phyloP scores from a whole-genome alignment of 148 eudicot genomes.

The Talinum fruticosum region DNA sequence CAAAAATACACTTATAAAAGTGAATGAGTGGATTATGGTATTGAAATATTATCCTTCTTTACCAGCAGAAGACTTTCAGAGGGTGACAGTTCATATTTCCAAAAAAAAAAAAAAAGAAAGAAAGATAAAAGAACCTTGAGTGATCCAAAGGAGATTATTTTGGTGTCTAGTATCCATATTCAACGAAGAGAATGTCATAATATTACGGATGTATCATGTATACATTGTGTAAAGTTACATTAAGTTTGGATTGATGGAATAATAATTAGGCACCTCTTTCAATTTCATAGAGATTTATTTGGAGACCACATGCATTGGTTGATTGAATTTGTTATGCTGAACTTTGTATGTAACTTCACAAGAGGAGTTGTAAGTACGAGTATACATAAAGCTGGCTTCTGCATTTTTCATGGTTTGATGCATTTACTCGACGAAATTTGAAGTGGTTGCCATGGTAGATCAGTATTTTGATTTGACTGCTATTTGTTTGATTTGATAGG shows the following conservation, averaged over 20 bases:
- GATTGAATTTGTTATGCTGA: not conserved
- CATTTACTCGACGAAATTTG: not conserved
- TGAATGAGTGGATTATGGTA: not conserved
- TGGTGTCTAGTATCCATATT: not conserved
- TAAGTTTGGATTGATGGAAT: not conserved
- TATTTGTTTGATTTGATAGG: conserved; percentile 36
- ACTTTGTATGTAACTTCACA: not conserved
- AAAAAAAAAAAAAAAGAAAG: too few species aligned
- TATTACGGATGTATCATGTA: not conserved
- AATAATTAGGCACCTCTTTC: too few species aligned
- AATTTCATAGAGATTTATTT: too few species aligned
- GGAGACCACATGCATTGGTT: too few species aligned
- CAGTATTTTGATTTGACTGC: not conserved
- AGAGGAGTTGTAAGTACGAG: not conserved
- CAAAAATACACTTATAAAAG: too few species aligned
- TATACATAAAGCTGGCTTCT: not conserved
- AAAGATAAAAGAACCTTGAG: too few species aligned
- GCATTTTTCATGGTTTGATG: not conserved
- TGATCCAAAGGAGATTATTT: too few species aligned
- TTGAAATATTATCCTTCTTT: not conserved
- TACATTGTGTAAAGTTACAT: not conserved
- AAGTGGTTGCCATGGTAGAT: not conserved
- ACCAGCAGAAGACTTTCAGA: too few species aligned
- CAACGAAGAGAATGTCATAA: not conserved
- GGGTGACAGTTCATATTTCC: too few species aligned